Base-by-base conservation (phyloP, 164 flowering plant genomes). In the Magnolia sinica region DNA sequence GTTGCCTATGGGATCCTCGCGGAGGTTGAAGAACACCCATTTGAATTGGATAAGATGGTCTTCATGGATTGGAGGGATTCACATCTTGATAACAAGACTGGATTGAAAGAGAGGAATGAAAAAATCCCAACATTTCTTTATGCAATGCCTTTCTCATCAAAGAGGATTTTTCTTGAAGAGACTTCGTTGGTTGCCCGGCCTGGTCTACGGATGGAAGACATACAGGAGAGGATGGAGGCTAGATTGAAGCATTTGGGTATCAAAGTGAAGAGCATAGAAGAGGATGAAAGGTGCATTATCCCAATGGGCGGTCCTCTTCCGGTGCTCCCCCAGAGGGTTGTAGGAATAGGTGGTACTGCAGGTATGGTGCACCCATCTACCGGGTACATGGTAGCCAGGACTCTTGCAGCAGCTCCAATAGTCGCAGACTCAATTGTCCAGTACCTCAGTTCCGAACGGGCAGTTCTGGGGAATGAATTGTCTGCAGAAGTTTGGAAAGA, bases 321-420 rank as follows among this genome's bases (percentile, higher is more conserved):
- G 1, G 96, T 94, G 29, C 86, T 91, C 10, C 97, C 97, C 75
- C 98, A 94, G 78, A 80, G 96, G 81, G 94, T 94, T 27, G 84
- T 94, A 22, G 98, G 98, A 52, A 91, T 94, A 23, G 97, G 98
- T 64, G 98, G 98, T 22, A 92, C 98, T 3, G 98, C 97, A 16
- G 98, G 97, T 7, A 92, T 92, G 98, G 98, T 94, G 74, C 98
- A 94, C 75, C 98, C 98, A 16, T 94, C 98, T 5, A 94, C 98
- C 45, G 98, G 98, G 7, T 94, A 94, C 77, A 94, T 94, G 98
- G 98, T 94, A 24, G 98, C 97, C 9, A 85, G 94, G 83, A 92
- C 97, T 65, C 87, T 94, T 55, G 97, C 96, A 10, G 96, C 95
- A 18, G 96, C 98, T 76, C 96, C 98, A 6, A 81, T 91, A 67